Evolutionary conservation across 179 eudicot species (phyloP), one percentile per base, ranked within the genome.

Genomic region (Silene coronaria): DNA sequence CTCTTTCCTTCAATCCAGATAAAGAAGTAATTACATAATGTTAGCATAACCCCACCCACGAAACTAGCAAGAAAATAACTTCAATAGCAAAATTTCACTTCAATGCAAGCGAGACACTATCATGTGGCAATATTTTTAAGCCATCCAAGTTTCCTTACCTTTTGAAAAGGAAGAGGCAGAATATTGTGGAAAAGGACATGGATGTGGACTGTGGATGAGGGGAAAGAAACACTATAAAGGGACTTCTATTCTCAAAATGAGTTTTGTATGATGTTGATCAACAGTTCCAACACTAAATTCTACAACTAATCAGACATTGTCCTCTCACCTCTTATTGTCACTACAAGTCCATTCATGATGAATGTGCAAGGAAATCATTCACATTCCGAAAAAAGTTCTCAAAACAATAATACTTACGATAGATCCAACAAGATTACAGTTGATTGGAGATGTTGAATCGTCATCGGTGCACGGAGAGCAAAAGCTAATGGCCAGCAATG

Each of bases 401-500:
- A 23, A 23, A 74, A 30, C 69, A n/a, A 64, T 32, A 42, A 30
- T 65, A 82, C 98, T 88, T 82, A 92, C 97, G 74, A 79, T 81
- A 76, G 96, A 89, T 64, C 94, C 97, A 76, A 84, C 89, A 74
- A 92, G 90, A 81, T 87, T 88, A 60, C 70, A 51, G 81, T 86
- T 92, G 76, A 94, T 72, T 66, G 90, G 88, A 58, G 86, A 73
- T 79, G 61, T 78, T 66, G 90, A 82, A 82, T 87, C 89, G 36
- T 77, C 81, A 66, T 83, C 89, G 19, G 66, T 62, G 82, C 77
- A 76, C 5, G 92, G 88, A 62, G 89, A 83, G 55, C 80, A 78
- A 83, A 92, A 94, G 85, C 88, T 85, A 74, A 94, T 89, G 71
- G 98, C 98, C 80, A 94, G 86, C 83, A 94, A 82, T 63, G 86